Conservation (phyloP, 2,329 filamentous ascomycete species). For the Curvularia verruculosa region DNA sequence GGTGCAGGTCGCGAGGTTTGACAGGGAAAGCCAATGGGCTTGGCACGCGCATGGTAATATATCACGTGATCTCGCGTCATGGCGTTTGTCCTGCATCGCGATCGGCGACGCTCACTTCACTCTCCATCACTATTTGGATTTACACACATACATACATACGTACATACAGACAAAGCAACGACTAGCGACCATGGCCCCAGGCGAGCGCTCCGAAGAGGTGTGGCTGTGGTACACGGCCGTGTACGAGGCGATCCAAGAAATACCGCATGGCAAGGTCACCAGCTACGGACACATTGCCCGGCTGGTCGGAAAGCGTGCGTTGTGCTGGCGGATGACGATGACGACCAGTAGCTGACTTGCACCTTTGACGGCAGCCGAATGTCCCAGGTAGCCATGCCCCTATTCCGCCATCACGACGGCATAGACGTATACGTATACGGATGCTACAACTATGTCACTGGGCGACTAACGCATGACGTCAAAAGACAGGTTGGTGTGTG, state of each 20-base stretch:
- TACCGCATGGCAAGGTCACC: constrained; percentile 82
- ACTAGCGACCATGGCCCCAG: constrained; percentile 58
- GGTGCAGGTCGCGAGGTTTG: constrained; percentile 3
- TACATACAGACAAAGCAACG: too few relatives aligned
- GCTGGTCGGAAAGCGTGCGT: constrained; percentile 74
- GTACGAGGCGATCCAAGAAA: constrained; percentile 83
- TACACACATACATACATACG: too few relatives aligned
- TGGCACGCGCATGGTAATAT: constrained; percentile 11
- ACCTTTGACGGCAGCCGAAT: constrained; percentile 48
- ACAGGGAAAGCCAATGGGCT: constrained; percentile 11
- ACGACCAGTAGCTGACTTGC: constrained; percentile 31
- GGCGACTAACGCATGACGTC: constrained; percentile 49
- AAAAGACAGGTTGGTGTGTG: constrained; percentile 83
- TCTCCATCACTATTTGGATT: not conserved
- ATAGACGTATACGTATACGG: not conserved
- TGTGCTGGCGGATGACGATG: constrained; percentile 13
- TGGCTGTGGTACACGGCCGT: constrained; percentile 76
- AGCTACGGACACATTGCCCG: constrained; percentile 82
- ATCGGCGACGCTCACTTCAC: constrained; percentile 6
- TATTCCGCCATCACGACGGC: constrained; percentile 10
- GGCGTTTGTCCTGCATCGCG: constrained; percentile 21
- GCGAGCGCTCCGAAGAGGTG: constrained; percentile 71
- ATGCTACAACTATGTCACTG: constrained; percentile 7
- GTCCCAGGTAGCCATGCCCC: constrained; percentile 52
- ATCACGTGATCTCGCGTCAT: constrained; percentile 35